These are phyloP conservation scores for Cutaneotrichosporon mucoides DNA, from an alignment of 1,284 basidiomycete species.

Conservation along the genomic window DNA sequence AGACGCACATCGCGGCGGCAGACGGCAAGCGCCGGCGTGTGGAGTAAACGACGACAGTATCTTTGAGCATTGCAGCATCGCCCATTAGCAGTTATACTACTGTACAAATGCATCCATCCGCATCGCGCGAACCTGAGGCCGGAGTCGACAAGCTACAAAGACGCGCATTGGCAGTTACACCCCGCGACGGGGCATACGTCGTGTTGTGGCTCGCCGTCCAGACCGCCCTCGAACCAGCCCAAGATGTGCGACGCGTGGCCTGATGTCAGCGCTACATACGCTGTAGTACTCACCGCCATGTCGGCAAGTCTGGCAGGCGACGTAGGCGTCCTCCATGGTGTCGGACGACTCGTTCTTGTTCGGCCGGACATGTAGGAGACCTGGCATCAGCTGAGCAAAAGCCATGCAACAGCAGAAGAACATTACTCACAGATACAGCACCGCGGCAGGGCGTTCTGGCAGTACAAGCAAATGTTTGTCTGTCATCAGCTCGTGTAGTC, in stretches of 20 bases:
- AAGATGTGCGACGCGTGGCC: conserved; percentile 45
- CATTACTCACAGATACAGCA: conserved; percentile 45
- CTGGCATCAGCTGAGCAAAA: conserved; percentile 7
- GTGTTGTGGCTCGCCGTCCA: conserved; percentile 39
- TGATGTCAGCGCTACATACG: conserved; percentile 10
- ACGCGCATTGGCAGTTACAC: conserved; percentile 43
- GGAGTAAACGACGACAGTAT: neutral
- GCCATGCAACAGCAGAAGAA: too few species aligned
- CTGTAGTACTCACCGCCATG: conserved; percentile 39
- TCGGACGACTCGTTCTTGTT: conserved; percentile 22
- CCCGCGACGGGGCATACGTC: conserved; percentile 43
- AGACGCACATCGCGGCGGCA: neutral
- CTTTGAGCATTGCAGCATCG: too few species aligned
- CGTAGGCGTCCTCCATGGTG: conserved; percentile 42
- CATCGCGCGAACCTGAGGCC: too few species aligned
- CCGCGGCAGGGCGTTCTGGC: conserved; percentile 38
- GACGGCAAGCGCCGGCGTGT: conserved; percentile 6
- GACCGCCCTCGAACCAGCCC: conserved; percentile 45
- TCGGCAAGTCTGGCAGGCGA: conserved; percentile 47
- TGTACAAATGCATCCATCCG: neutral
- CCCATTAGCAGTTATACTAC: neutral
- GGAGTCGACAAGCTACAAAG: conserved; percentile 26
- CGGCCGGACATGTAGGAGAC: conserved; percentile 36
- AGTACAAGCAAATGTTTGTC: conserved; percentile 40
- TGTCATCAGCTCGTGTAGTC: conserved; percentile 8